Evolutionary conservation across 805 yeast genomes (phyloP).

Genomic region (Saturnispora quitensis): DNA sequence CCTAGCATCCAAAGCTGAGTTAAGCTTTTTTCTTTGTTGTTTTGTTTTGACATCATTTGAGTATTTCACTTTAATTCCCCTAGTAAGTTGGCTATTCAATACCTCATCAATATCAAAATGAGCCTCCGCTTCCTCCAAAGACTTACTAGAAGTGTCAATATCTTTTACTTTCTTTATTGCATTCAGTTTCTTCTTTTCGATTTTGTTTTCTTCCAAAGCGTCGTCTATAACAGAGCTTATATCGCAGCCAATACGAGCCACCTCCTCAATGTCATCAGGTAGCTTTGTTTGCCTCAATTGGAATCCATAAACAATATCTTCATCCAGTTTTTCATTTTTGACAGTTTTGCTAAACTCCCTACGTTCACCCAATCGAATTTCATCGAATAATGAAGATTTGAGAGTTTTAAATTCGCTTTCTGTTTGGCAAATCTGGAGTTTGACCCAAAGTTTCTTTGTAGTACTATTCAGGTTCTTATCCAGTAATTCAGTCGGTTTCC

Average conservation of each 20-base stretch:
- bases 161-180: neutral
- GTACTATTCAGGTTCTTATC: constrained; percentile 21
- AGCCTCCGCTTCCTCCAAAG: neutral
- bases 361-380: constrained; percentile 10
- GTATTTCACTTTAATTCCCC: constrained; percentile 1
- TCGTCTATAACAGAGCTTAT: constrained; percentile 9
- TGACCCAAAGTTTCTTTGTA: constrained; percentile 19
- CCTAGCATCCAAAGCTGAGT: neutral
- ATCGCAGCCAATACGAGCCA: neutral
- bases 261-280: constrained; percentile 18
- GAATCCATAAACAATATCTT: constrained; percentile 16
- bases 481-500: constrained; percentile 21
- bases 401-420: constrained; percentile 23
- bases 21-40: neutral
- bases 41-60: neutral
- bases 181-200: neutral
- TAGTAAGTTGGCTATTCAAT: neutral
- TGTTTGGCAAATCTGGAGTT: constrained; percentile 24
- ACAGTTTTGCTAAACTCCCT: constrained; percentile 13
- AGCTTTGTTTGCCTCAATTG: constrained; percentile 8
- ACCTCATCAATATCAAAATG: constrained; percentile 1
- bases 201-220: neutral
- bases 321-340: constrained; percentile 12
- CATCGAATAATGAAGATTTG: constrained; percentile 17
- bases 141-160: neutral